Percentiles rank a stretch among this genome's conserved stretches.
These are phyloP conservation scores for Mycocentrospora acerina DNA, from an alignment of 2,329 filamentous ascomycete species.

Conservation along the genomic window DNA sequence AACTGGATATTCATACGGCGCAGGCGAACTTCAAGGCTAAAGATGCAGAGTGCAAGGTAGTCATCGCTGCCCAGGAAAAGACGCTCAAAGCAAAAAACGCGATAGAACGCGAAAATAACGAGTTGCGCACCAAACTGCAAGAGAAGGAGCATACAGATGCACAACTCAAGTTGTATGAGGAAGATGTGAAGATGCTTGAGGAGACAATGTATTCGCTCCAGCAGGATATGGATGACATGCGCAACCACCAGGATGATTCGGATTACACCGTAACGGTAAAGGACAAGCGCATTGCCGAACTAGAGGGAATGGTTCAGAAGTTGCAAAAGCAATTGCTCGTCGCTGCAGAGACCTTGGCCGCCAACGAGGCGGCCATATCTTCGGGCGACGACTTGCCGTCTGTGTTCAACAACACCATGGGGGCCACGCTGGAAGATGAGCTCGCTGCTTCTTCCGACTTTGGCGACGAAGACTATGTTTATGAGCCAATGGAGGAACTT, in stretches of 20 bases:
- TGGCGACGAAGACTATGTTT: constrained; percentile 5
- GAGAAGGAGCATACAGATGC: constrained; percentile 5
- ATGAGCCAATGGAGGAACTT: constrained; percentile 12
- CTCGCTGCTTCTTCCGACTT: constrained; percentile 10
- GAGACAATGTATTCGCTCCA: constrained; percentile 3
- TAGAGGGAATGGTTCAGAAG: constrained; percentile 24
- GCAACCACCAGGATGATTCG: constrained; percentile 5
- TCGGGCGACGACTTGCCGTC: constrained; percentile 7
- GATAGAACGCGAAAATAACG: too few relatives aligned
- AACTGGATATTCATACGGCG: too few relatives aligned
- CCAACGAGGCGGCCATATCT: constrained; percentile 10
- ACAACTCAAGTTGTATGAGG: constrained; percentile 7
- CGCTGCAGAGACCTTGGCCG: constrained; percentile 9
- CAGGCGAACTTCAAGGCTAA: too few relatives aligned
- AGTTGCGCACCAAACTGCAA: too few relatives aligned
- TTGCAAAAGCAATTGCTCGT: constrained; percentile 11
- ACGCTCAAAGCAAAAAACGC: too few relatives aligned
- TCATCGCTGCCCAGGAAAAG: too few relatives aligned
- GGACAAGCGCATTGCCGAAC: constrained; percentile 25
- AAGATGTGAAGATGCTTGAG: constrained; percentile 7
- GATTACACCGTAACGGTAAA: constrained; percentile 22
- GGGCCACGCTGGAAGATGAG: constrained; percentile 16
- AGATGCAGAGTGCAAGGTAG: too few relatives aligned
- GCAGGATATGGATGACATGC: constrained; percentile 13
- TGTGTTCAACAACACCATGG: constrained; percentile 3